Base-by-base conservation (phyloP, 139 green algal species). In the Haematococcus lacustris region DNA sequence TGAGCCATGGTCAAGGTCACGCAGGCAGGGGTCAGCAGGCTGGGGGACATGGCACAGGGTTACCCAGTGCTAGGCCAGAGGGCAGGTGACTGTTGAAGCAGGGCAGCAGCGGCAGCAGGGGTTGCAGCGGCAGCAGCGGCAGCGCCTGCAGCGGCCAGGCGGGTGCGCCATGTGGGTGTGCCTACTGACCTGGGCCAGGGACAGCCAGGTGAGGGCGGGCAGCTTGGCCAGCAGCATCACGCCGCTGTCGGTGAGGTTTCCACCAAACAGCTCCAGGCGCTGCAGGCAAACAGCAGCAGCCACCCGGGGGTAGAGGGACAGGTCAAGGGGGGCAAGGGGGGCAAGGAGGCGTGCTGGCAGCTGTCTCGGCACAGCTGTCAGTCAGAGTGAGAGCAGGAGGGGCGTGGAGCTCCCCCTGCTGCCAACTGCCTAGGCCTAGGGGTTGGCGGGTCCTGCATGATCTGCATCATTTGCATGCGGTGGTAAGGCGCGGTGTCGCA, bases 181-280 rank as follows among this genome's bases (percentile, higher is more conserved):
- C 47, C 4, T 32, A 34, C 72, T 21, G 25, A 78, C 73, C 73
- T 78, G 73, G 50, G 72, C 43, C 17, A 78, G 66, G 40, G 71
- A 74, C 66, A 78, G 73, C 26, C 34, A 74, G 33, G 73, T 74
- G 23, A 78, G 73, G 7, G 66, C 67, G 2, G 67, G 34, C 26
- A 78, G 53, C 1, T 60, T 70, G 35, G 73, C 73, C 57, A 78
- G 73, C 40, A 60, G 35, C 26, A 53, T 51, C 17, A 51, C 63
- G 33, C 67, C 73, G 9, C 66, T 30, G 60, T 78, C 73, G 64
- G 64, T 13, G 40, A 62, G 53, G 9, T 43, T 38, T 1, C 73
- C 73, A 17, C 73, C 73, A 64, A 66, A 78, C 51, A 57, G 59
- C 73, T 78, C 73, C 38, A 78, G 73, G 21, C 38, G 33, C 33